Conservation (phyloP, 768 basidiomycete genomes). For the Termitomyces sp. region DNA sequence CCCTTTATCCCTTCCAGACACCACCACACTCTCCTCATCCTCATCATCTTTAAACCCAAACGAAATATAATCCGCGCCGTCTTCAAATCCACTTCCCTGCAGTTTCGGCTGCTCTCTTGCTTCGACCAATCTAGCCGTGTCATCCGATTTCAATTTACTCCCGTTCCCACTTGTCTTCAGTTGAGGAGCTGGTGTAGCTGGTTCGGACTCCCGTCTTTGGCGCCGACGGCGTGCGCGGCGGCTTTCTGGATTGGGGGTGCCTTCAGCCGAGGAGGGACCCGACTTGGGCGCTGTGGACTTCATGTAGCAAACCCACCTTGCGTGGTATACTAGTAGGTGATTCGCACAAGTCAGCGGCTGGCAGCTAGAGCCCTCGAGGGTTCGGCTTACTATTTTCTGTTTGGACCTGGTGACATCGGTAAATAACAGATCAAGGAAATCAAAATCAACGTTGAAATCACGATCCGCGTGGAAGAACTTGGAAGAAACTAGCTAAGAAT, state of each 20-base stretch:
- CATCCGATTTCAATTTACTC: background rate
- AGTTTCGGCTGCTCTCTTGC: background rate
- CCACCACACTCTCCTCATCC: background rate
- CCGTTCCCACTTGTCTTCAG: background rate
- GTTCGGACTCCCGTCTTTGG: conserved; percentile 10
- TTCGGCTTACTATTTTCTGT: background rate
- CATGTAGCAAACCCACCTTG: background rate
- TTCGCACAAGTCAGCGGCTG: background rate
- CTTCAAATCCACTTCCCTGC: conserved; percentile 16
- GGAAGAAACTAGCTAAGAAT: conserved; percentile 76
- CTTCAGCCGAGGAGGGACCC: conserved; percentile 1
- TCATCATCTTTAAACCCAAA: conserved; percentile 13
- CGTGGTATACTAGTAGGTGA: background rate
- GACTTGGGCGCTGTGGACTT: conserved; percentile 4
- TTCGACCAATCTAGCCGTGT: background rate
- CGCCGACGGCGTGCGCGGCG: conserved; percentile 9
- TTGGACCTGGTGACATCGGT: conserved; percentile 1
- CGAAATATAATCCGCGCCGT: conserved; percentile 25
- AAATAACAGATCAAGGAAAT: background rate
- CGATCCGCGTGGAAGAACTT: conserved; percentile 27
- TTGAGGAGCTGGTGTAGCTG: background rate
- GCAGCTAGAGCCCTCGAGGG: background rate
- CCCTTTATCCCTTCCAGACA: conserved; percentile 6
- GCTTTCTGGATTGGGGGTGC: conserved; percentile 5
- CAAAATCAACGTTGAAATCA: conserved; percentile 38